Percentiles rank a stretch among this genome's conserved stretches.
Evolutionary conservation across 176 grass and related monocot genomes (phyloP).

Genomic region (Poa pratensis): DNA sequence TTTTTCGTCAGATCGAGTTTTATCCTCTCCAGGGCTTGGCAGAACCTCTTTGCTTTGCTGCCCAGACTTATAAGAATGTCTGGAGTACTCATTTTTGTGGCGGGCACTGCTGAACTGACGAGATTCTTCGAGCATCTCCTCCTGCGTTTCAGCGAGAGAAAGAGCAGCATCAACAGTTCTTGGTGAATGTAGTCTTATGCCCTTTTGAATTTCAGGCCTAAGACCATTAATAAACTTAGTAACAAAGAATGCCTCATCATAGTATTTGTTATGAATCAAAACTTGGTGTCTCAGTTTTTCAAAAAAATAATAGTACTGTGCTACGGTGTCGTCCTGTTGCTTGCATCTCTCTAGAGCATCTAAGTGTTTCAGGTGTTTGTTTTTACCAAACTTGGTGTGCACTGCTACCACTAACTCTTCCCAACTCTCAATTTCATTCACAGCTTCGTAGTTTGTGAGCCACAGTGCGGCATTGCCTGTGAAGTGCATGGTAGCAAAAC

Average conservation of each 20-base stretch:
- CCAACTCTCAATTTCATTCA: no score
- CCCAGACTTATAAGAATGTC: no score
- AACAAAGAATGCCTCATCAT: not conserved
- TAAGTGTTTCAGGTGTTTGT: not conserved
- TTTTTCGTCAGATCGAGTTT: not conserved
- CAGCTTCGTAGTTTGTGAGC: no score
- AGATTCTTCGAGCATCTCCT: not conserved
- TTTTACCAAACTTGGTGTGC: not conserved
- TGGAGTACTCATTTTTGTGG: not conserved
- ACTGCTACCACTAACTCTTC: not conserved
- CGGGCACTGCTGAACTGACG: not conserved
- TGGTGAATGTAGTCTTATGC: not conserved
- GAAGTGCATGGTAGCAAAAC: no score
- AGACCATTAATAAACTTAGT: not conserved
- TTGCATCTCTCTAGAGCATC: not conserved
- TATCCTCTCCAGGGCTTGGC: fast-evolving
- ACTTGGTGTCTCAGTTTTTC: not conserved
- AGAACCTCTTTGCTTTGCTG: not conserved
- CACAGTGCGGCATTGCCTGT: no score
- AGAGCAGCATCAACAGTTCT: not conserved
- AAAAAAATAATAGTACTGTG: not conserved
- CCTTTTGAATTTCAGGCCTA: not conserved
- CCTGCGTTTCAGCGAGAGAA: not conserved
- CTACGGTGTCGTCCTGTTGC: not conserved
- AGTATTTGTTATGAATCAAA: not conserved